phyloP scores from a whole-genome alignment of 1,284 basidiomycete species.

The Tylopilus sp. region DNA sequence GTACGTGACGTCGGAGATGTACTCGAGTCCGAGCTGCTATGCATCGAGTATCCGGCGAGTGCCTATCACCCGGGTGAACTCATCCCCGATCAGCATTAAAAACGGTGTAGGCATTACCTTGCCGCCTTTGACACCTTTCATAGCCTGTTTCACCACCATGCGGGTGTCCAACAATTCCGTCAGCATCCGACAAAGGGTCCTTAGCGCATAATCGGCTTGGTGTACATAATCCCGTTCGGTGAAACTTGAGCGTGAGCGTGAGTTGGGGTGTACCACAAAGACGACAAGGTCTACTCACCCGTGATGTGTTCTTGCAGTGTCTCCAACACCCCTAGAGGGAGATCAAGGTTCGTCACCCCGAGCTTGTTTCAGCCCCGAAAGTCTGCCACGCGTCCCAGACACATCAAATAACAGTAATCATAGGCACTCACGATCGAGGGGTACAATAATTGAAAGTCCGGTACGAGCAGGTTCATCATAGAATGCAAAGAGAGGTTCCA shows the following conservation, averaged over 20 bases:
- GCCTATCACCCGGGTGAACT: slow-evolving; percentile 58
- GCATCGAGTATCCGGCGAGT: slow-evolving; percentile 84
- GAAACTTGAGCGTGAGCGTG: slow-evolving; percentile 67
- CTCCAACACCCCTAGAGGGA: slow-evolving; percentile 77
- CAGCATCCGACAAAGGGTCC: slow-evolving; percentile 94
- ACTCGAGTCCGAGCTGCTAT: slow-evolving; percentile 90
- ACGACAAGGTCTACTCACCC: slow-evolving; percentile 54
- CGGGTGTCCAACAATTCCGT: slow-evolving; percentile 95
- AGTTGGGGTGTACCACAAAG: slow-evolving; percentile 4
- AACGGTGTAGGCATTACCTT: slow-evolving; percentile 61
- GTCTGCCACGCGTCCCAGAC: slow-evolving; percentile 86
- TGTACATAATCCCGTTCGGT: slow-evolving; percentile 96
- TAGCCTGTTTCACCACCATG: slow-evolving; percentile 97
- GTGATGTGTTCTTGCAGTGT: slow-evolving; percentile 80
- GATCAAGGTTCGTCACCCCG: slow-evolving; percentile 83
- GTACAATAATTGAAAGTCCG: slow-evolving; percentile 97
- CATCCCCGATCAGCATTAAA: neutral
- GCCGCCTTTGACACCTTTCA: slow-evolving; percentile 85
- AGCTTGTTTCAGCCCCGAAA: slow-evolving; percentile 94
- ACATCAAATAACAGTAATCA: slow-evolving; percentile 98
- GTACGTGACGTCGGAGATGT: slow-evolving; percentile 92
- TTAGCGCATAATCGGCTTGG: slow-evolving; percentile 86
- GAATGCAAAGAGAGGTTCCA: slow-evolving; percentile 94
- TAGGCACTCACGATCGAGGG: slow-evolving; percentile 99
- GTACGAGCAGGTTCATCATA: slow-evolving; percentile 86